Percentiles rank a stretch among this genome's conserved stretches.
Conservation (phyloP, 371 early-diverging fungal genomes). For the Saksenaea vasiformis region DNA sequence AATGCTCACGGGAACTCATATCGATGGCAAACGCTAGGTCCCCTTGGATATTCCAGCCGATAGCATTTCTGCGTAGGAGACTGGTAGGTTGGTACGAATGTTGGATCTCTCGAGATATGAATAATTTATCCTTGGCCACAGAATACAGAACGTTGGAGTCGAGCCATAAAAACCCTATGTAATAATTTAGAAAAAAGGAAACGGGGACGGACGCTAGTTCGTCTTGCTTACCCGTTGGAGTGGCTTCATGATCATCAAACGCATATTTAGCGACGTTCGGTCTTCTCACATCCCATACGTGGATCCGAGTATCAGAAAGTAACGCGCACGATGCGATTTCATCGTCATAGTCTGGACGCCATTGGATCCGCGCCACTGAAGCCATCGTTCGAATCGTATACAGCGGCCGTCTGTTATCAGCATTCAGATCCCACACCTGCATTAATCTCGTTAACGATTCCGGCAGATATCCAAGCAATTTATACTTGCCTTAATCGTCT, state of each 20-base stretch:
- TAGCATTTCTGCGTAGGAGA: slow-evolving; percentile 53
- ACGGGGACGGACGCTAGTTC: neutral
- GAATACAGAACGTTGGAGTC: slow-evolving; percentile 68
- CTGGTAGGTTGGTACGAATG: slow-evolving; percentile 50
- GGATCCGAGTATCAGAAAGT: slow-evolving; percentile 66
- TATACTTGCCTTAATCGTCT: slow-evolving; percentile 69
- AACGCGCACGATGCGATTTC: slow-evolving; percentile 80
- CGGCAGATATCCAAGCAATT: neutral
- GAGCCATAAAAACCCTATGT: slow-evolving; percentile 68
- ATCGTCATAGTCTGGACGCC: slow-evolving; percentile 74
- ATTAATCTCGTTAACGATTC: neutral
- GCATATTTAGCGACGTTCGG: slow-evolving; percentile 74
- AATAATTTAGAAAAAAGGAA: neutral
- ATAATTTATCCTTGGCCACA: slow-evolving; percentile 78
- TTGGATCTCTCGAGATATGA: slow-evolving; percentile 58
- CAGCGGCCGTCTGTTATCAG: slow-evolving; percentile 64
- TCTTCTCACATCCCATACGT: slow-evolving; percentile 77
- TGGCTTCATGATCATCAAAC: slow-evolving; percentile 73
- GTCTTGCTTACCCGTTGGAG: slow-evolving; percentile 63
- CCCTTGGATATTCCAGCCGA: slow-evolving; percentile 74
- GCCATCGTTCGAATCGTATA: slow-evolving; percentile 74
- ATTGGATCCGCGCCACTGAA: slow-evolving; percentile 72
- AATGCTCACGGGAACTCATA: slow-evolving; percentile 31
- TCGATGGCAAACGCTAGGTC: slow-evolving; percentile 69
- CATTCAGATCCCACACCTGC: slow-evolving; percentile 82